Evolutionary conservation across 164 flowering plant species (phyloP).

Genomic region (Liriodendron chinense): DNA sequence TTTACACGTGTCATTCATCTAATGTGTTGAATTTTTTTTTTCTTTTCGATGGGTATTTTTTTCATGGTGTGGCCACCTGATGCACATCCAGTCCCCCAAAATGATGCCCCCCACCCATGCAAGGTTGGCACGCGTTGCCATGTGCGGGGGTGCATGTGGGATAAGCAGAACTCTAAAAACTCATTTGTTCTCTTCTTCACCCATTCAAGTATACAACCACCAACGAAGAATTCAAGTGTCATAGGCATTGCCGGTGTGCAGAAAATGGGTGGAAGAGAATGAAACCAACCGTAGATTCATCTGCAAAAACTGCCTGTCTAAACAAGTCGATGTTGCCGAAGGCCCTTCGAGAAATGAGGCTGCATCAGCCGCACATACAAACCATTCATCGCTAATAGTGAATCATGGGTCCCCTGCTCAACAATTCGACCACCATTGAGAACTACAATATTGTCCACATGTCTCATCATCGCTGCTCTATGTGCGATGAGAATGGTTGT

Average conservation of each 20-base stretch:
- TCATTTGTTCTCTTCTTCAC: constrained; percentile 20
- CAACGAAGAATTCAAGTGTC: constrained; percentile 7
- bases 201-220: constrained; percentile 22
- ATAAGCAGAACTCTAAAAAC: constrained; percentile 17
- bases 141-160: not conserved
- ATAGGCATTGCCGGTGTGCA: not conserved
- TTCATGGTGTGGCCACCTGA: too few relatives aligned
- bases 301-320: constrained; percentile 24
- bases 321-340: constrained; percentile 77
- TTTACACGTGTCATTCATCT: too few relatives aligned
- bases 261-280: constrained; percentile 14
- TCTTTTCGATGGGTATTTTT: too few relatives aligned
- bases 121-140: too few relatives aligned
- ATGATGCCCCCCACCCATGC: too few relatives aligned
- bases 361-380: constrained; percentile 92
- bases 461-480: constrained; percentile 96
- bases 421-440: constrained; percentile 92
- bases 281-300: constrained; percentile 12
- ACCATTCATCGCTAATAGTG: constrained; percentile 72
- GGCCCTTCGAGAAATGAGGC: constrained; percentile 86
- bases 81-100: too few relatives aligned
- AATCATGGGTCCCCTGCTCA: constrained; percentile 92
- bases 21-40: too few relatives aligned
- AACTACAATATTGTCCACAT: constrained; percentile 97
- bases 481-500: constrained; percentile 94